These are phyloP conservation scores for Bretschneidera sinensis DNA, from an alignment of 345 rosid species.

Conservation along the genomic window DNA sequence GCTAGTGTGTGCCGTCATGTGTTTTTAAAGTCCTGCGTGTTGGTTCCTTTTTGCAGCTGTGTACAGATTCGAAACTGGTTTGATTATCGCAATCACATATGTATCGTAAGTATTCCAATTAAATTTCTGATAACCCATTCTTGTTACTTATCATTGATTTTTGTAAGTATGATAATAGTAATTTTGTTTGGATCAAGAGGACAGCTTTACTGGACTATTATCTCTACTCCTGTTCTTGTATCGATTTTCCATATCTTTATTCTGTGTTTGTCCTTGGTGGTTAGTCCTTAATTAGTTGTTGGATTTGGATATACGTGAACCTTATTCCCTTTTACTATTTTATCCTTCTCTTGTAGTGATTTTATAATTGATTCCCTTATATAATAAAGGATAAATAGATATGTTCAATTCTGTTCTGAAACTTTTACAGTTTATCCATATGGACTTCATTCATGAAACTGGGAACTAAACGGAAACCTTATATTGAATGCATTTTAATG, in stretches of 20 bases:
- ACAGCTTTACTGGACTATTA: not conserved
- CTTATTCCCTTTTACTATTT: slow-evolving; percentile 2
- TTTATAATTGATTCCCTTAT: slow-evolving; percentile 2
- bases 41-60: slow-evolving; percentile 48
- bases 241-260: slow-evolving; percentile 8
- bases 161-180: not conserved
- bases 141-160: not conserved
- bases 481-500: slow-evolving; percentile 62
- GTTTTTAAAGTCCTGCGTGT: not conserved
- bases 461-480: slow-evolving; percentile 50
- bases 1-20: not conserved
- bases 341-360: not conserved
- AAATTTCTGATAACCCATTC: slow-evolving; percentile 6
- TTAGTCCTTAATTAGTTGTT: not conserved
- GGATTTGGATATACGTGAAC: not conserved
- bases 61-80: slow-evolving; percentile 70
- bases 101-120: slow-evolving; percentile 56
- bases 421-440: slow-evolving; percentile 14
- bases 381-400: not conserved
- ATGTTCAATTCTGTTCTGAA: slow-evolving; percentile 10
- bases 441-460: slow-evolving; percentile 28
- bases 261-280: slow-evolving; percentile 15
- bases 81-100: slow-evolving; percentile 70
- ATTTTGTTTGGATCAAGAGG: not conserved
- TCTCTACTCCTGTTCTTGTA: not conserved